phyloP scores from a whole-genome alignment of 2,329 filamentous ascomycete genomes.

The Cladosporium sp. region DNA sequence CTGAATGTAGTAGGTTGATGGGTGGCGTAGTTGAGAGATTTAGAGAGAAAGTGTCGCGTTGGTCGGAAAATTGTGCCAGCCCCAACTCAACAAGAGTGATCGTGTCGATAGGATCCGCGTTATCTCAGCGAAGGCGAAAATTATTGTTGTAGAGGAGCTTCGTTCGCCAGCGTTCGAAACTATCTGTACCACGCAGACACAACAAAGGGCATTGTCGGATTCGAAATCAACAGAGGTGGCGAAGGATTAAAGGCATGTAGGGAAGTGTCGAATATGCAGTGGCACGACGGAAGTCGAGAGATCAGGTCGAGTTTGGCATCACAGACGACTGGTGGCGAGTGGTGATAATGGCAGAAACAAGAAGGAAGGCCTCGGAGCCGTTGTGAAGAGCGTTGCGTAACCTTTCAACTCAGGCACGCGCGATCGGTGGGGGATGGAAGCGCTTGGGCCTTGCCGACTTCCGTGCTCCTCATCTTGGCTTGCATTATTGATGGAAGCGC shows the following conservation, averaged over 20 bases:
- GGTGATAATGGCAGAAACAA: background rate
- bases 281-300: background rate
- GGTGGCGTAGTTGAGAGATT: background rate
- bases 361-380: background rate
- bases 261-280: background rate
- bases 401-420: background rate
- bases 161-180: constrained; percentile 5
- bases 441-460: constrained; percentile 2
- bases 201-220: constrained; percentile 10
- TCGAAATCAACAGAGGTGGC: background rate
- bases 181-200: constrained; percentile 3
- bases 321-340: constrained; percentile 1
- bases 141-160: background rate
- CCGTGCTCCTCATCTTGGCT: constrained; percentile 5
- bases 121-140: background rate
- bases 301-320: constrained; percentile 5
- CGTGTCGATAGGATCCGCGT: background rate
- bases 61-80: background rate
- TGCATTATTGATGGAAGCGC: background rate
- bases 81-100: background rate
- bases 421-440: background rate
- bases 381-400: constrained; percentile 4
- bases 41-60: background rate
- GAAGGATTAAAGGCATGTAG: background rate
- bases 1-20: background rate